Evolutionary conservation across 768 basidiomycete species (phyloP), one percentile per base, ranked within the genome.

Genomic region (Mycena floridula): DNA sequence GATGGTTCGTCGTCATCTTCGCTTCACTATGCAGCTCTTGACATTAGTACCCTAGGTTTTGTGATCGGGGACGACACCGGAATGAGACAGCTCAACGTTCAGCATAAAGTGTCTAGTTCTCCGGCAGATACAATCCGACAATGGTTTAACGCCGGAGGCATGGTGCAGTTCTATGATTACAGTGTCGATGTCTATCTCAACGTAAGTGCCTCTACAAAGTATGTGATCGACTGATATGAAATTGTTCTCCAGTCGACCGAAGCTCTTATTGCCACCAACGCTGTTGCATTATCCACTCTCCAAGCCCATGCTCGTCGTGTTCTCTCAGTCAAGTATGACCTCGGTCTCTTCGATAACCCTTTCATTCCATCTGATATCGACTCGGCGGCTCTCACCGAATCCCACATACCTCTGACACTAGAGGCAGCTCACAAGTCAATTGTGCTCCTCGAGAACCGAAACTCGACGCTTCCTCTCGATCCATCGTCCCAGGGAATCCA

Each of bases 121-220:
- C 48, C 53, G 12, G 57, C 55, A 16, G 57, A 59, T 43, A 49
- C 57, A 2, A 54, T 59, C 13, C 44, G 49, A 7, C 57, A 59
- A 37, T 59, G 57, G 57, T 56, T 52, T 25, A 59, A 59, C 37
- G 57, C 57, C 3, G 57, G 57, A 18, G 57, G 57, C 3, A 53
- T 53, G 50, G 37, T 59, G 20, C 47, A 59, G 20, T 59, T 47
- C 37, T 59, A 59, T 24, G 57, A 59, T 42, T 56, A 51, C 32
- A 43, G 42, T 23, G 43, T 55, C 13, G 53, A 49, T 21, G 36
- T 48, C 3, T 53, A 46, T 23, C 30, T 59, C 25, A 59, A 59
- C 36, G 57, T 55, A 43, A 40, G 35, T 16, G 9, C 11, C 2
- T 28, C 38, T 23, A 25, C 18, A 35, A 15, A 13, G 15, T 35